Percentiles rank a stretch among this genome's conserved stretches.
phyloP scores from a whole-genome alignment of 1,139 yeast species.

The Sugiyamaella castrensis region DNA sequence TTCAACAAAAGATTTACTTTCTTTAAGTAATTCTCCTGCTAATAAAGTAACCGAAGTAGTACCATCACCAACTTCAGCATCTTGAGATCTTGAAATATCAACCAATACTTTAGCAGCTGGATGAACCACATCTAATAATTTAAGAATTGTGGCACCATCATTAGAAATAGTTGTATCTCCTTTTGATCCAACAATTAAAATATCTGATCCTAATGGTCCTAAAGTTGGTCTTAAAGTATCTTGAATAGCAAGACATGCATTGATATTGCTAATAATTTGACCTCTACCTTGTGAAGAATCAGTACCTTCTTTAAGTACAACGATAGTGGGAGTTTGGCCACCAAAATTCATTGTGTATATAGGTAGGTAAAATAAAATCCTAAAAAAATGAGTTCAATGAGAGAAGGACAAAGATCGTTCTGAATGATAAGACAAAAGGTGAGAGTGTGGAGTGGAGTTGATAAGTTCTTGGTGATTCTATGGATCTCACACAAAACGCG shows the following conservation, averaged over 20 bases:
- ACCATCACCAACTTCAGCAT: conserved; percentile 99
- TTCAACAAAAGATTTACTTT: conserved; percentile 84
- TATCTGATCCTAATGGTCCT: conserved; percentile 97
- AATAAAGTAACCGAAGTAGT: conserved; percentile 92
- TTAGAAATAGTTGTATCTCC: conserved; percentile 94
- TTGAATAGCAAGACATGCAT: conserved; percentile 95
- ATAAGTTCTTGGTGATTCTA: too few species aligned
- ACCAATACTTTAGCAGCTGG: conserved; percentile 97
- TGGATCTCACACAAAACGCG: too few species aligned
- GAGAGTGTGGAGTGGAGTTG: too few species aligned
- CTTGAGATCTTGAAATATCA: conserved; percentile 94
- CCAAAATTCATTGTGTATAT: conserved; percentile 66
- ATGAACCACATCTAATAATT: conserved; percentile 89
- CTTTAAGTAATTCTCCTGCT: conserved; percentile 93
- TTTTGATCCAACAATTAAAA: conserved; percentile 73
- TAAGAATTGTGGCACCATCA: conserved; percentile 96
- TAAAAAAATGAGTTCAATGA: too few species aligned
- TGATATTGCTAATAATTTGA: conserved; percentile 89
- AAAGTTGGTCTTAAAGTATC: conserved; percentile 92
- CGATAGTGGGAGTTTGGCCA: conserved; percentile 93
- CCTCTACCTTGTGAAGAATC: conserved; percentile 96
- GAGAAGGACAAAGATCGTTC: too few species aligned
- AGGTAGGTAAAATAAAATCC: too few species aligned
- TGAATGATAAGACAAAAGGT: too few species aligned
- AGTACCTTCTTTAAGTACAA: conserved; percentile 95